These are phyloP conservation scores for Ogataea methanolica DNA, from an alignment of 805 yeast genomes.

Conservation along the genomic window DNA sequence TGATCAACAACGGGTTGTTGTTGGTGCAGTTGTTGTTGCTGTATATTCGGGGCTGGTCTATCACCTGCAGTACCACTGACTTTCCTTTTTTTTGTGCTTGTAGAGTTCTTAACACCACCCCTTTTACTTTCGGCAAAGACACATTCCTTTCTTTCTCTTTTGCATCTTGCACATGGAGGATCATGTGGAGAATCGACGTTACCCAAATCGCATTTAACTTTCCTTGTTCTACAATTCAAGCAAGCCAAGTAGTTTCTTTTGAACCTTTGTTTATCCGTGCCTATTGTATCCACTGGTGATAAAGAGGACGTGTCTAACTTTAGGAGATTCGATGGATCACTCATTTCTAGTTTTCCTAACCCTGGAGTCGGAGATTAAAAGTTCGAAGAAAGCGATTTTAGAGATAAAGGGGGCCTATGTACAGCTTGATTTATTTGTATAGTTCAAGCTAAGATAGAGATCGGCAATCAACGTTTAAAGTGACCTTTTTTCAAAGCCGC, in stretches of 20 bases:
- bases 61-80: background rate
- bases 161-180: conserved; percentile 84
- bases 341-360: too few species aligned
- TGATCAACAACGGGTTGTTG: background rate
- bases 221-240: conserved; percentile 75
- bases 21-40: background rate
- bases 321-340: too few species aligned
- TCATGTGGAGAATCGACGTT: conserved; percentile 63
- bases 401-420: too few species aligned
- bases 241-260: conserved; percentile 79
- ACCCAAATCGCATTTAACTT: conserved; percentile 84
- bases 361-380: too few species aligned
- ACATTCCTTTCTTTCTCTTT: conserved; percentile 78
- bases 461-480: too few species aligned
- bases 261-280: conserved; percentile 29
- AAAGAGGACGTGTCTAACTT: background rate
- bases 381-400: too few species aligned
- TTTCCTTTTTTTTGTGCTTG: conserved; percentile 26
- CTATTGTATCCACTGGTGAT: background rate
- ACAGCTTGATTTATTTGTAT: too few species aligned
- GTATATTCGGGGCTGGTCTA: background rate
- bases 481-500: too few species aligned
- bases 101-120: conserved; percentile 41
- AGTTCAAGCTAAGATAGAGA: too few species aligned
- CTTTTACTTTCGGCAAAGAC: conserved; percentile 52